Evolutionary conservation across 2,329 filamentous ascomycete genomes (phyloP).

Genomic region (Colletotrichum echinochloae): DNA sequence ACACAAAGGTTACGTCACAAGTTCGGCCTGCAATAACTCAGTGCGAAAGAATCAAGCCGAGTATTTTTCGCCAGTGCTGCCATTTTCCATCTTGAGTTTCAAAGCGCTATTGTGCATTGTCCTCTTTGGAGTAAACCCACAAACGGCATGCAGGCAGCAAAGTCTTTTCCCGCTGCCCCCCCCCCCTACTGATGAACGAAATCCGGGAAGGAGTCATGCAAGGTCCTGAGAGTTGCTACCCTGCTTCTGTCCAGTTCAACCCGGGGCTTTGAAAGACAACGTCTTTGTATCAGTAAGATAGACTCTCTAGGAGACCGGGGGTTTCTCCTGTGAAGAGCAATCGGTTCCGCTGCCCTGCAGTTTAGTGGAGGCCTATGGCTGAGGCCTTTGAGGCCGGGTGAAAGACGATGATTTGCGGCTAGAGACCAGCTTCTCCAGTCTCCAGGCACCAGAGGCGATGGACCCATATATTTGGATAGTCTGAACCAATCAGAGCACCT

Average conservation of each 20-base stretch:
- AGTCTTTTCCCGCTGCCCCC: neutral
- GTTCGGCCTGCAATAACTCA: neutral
- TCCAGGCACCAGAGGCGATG: constrained; percentile 18
- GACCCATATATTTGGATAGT: neutral
- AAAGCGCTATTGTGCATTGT: neutral
- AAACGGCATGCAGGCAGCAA: neutral
- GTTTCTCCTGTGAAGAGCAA: neutral
- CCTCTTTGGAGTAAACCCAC: neutral
- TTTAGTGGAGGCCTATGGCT: constrained; percentile 1
- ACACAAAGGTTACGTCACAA: neutral
- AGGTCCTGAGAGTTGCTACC: no score
- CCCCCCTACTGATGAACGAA: neutral
- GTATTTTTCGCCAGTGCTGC: neutral
- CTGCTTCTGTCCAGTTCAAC: neutral
- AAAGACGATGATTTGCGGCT: constrained; percentile 4
- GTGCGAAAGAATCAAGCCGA: neutral
- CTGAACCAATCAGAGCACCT: constrained; percentile 12
- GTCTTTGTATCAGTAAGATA: neutral
- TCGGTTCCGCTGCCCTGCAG: neutral
- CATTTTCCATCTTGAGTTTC: neutral
- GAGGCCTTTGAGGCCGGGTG: constrained; percentile 10
- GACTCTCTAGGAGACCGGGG: neutral
- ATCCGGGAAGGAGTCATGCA: neutral
- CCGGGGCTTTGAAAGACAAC: neutral
- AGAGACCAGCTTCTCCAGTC: constrained; percentile 28